Base-by-base conservation (phyloP, 2,329 filamentous ascomycete genomes). In the Chalaropsis thielavioides region DNA sequence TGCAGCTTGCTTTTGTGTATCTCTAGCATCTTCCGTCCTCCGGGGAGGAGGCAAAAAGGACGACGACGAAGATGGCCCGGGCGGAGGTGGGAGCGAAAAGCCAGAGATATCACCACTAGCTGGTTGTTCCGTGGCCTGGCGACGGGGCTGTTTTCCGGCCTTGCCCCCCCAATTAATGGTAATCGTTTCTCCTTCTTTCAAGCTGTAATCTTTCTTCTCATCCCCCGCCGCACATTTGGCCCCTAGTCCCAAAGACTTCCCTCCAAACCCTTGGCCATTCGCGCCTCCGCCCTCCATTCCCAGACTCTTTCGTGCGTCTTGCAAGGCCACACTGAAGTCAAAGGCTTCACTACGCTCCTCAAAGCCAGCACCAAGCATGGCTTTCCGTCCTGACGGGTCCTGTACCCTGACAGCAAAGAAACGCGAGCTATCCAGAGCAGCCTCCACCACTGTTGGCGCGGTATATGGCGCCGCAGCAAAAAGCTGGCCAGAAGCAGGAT, bases 151-250 rank as follows among this genome's bases (percentile, higher is more conserved):
- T 69, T 72, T 75, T 65, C 71, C 72, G 70, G 73, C 78, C 69
- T 83, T 79, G 69, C 79, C 75, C 17, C 79, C 79, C 67, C 81
- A 78, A 69, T 79, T 79, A 61, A 74, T 75, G 43, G 86, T 90
- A 70, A 95, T 95, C 19, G 88, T 95, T 79, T 96, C 87, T 11
- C 90, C 90, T 67, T 92, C 90, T 74, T 95, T 95, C 68, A 96
- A 74, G 71, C 88, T 92, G 72, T 90, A 91, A 71, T 95, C 90
- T 69, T 82, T 83, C 75, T 85, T 86, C 71, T 83, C 81, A 7
- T 59, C 62, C 13, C 76, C 74, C 58, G 74, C 71, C 5, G 67
- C 65, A 65, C 75, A 73, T 67, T 75, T 74, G 67, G 74, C 75
- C 51, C 75, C 75, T 69, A 74, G 73, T 69, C 72, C 69, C 24